Base-by-base conservation (phyloP, 352 stramenopile species). In the Globisporangium viniferum region DNA sequence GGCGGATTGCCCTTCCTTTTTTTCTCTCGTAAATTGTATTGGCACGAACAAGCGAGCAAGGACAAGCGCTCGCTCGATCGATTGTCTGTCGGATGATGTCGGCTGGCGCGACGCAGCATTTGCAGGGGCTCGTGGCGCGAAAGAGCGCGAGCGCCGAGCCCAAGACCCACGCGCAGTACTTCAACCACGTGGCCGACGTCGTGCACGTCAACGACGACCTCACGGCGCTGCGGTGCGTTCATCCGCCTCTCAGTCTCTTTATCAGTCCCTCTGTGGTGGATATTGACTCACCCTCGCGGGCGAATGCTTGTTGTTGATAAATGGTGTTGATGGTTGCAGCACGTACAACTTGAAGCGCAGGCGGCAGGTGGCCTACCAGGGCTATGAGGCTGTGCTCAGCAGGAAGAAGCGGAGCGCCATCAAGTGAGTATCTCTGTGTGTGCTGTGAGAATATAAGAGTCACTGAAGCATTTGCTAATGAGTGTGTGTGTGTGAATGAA, bases 341-440 rank as follows among this genome's bases (percentile, higher is more conserved):
- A 70, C 64, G 39, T 87, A 89, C 69, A 91, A 87, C 62, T 73
- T 92, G 39, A 93, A 91, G 73, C 82, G 87, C 57, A 70, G 82
- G 36, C 78, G 77, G 59, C 79, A 86, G 49, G 73, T 92, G 2
- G 75, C 77, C 8, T 80, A 81, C 60, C 72, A 90, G 20, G 87
- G 85, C 41, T 93, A 93, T 66, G 87, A 94, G 68, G 77, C 80
- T 8, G 87, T 94, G 22, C 64, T 94, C 29, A 93, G 78, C 62
- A 76, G 82, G 35, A 90, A 89, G 66, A 94, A 94, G 67, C 85
- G 87, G 31, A 66, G 69, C 9, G 58, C 67, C 0, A 62, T 84
- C 58, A 63, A 41, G 54, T 64, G 53, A 5, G 27, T 61, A 14
- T 22, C 31, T 33, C 2, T 41, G 5, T n/a, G 18, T 46, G 14